phyloP scores from a whole-genome alignment of 768 basidiomycete species.

The Tephrocybe sp. region DNA sequence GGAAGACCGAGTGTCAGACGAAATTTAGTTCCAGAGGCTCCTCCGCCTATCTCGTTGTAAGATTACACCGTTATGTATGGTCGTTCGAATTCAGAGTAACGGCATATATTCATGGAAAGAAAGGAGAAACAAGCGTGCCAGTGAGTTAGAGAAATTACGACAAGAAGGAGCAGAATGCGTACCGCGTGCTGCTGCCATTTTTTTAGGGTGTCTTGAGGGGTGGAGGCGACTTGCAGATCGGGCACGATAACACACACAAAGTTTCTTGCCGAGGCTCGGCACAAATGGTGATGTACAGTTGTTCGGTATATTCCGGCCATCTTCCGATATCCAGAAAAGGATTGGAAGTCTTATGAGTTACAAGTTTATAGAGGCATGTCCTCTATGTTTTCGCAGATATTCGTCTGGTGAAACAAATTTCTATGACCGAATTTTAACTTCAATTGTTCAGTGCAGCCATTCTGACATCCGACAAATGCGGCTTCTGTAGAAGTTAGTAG shows the following conservation, averaged over 20 bases:
- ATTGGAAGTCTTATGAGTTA: too few species aligned
- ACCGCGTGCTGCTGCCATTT: conserved; percentile 37
- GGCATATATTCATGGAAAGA: conserved; percentile 1
- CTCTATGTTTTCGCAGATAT: too few species aligned
- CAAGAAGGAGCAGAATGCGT: conserved; percentile 10
- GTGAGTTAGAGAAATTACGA: conserved; percentile 4
- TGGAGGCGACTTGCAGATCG: conserved; percentile 15
- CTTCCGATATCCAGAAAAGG: too few species aligned
- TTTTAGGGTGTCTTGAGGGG: conserved; percentile 29
- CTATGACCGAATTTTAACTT: too few species aligned
- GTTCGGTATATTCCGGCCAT: conserved; percentile 26
- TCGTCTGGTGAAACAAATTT: too few species aligned
- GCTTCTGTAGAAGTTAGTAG: too few species aligned
- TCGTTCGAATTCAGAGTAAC: background rate
- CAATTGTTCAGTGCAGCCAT: too few species aligned
- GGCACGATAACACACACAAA: conserved; percentile 21
- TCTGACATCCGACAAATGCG: too few species aligned
- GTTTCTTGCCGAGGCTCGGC: conserved; percentile 26
- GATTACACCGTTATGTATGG: background rate
- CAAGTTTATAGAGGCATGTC: too few species aligned
- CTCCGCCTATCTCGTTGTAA: conserved; percentile 37
- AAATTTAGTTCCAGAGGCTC: conserved; percentile 93
- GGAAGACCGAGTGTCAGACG: conserved; percentile 93
- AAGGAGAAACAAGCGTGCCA: background rate
- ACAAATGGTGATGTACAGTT: conserved; percentile 25